Evolutionary conservation across 768 basidiomycete genomes (phyloP), one percentile per base, ranked within the genome.

Genomic region (Suillus paluster): DNA sequence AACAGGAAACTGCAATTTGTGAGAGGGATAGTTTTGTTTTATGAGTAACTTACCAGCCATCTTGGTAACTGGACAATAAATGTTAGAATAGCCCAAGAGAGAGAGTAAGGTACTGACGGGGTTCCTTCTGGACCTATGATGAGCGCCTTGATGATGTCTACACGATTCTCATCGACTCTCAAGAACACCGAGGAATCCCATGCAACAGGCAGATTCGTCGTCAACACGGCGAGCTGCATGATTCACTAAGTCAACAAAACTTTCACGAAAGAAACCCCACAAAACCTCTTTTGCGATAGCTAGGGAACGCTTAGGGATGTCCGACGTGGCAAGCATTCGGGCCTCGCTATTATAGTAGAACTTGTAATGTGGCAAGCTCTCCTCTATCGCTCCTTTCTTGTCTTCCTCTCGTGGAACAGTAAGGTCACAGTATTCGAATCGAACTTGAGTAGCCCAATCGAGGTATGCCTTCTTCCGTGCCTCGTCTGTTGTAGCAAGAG

Each of bases 111-210:
- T 48, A 81, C 89, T 71, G 80, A 97, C 86, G 95, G 95, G 45
- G 95, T 97, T 57, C 91, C 94, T 80, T 95, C 93, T 11, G 95
- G 95, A 1, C 95, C 96, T 23, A 92, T 93, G 64, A 94, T 92
- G 21, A 94, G 75, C n/a, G 91, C 91, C 71, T 96, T 97, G 75
- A 96, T 94, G 52, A 96, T 83, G 71, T 95, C 95, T 15, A 95
- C 93, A 14, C 95, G 86, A 17, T 85, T 89, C 78, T 97, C 96
- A 72, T 98, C 96, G 5, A 97, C 95, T 57, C 92, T 85, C 61
- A 98, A 77, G 78, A 97, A 97, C 65, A 98, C 89, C 1, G 94
- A 96, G 5, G 95, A 97, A 69, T 94, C 88, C 92, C 94, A 97
- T 7, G 93, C 90, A 15, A 94, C 89, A n/a, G 96, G 96, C 27